Evolutionary conservation across 768 basidiomycete species (phyloP), one percentile per base, ranked within the genome.

Genomic region (Leccinellum rugosiceps): DNA sequence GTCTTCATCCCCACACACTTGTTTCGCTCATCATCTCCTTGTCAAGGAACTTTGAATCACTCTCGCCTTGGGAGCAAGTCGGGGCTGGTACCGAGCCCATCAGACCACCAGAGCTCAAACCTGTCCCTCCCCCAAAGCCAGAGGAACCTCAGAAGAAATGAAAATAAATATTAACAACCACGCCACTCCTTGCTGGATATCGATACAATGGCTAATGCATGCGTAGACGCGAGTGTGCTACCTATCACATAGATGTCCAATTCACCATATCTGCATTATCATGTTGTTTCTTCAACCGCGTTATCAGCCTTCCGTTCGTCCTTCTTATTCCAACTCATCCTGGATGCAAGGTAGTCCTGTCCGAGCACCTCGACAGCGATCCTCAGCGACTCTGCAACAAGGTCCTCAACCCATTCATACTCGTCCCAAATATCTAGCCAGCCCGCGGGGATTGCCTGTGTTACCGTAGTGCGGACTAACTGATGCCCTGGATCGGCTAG

Each of bases 391-490:
- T 98, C 96, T 4, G 94, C 95, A 59, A 98, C 82, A 38, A 90
- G 72, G 67, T 99, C 95, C 73, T 99, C 97, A 13, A 98, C 94
- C 97, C 97, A 96, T 45, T 91, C 88, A 69, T 93, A 90, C 61
- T 87, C 80, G 66, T 97, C 95, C 87, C 94, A 96, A 45, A 94
- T 76, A 5, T 85, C 84, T 55, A 98, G 71, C 97, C 97, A 99
- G 50, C 80, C 76, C n/a, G 76, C 78, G 0, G 96, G 94, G 21
- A 95, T 79, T 6, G 84, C 80, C 70, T 98, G 97, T 6, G 92
- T 92, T 50, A 91, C 71, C 0, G 92, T 91, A 6, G 86, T 86
- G 67, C 87, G 87, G 6, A 78, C 77, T 52, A 98, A 77, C 34
- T 85, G 78, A 69, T 98, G 94, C 5, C 76, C 78, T 11, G 94